phyloP scores from a whole-genome alignment of 768 basidiomycete genomes.

The Amanita muscaria region DNA sequence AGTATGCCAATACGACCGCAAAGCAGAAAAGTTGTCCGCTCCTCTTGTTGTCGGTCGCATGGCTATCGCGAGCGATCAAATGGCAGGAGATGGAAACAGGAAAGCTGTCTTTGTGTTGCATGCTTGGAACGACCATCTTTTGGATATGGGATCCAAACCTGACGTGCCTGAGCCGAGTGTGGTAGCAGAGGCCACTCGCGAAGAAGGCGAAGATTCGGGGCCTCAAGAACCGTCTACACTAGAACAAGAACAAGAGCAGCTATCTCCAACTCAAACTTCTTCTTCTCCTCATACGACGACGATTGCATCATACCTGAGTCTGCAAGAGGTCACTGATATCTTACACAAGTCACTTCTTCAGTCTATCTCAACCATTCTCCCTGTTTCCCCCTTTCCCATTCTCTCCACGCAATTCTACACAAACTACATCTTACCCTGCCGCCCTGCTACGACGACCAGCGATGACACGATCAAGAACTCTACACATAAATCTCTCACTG shows the following conservation, averaged over 20 bases:
- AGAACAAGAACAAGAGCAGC: too few species aligned
- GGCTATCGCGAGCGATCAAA: slow-evolving; percentile 43
- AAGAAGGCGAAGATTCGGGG: too few species aligned
- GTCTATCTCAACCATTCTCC: slow-evolving; percentile 46
- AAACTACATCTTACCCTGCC: slow-evolving; percentile 64
- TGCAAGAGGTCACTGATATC: slow-evolving; percentile 45
- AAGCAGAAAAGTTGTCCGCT: slow-evolving; percentile 31
- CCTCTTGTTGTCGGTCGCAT: slow-evolving; percentile 74
- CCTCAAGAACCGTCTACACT: slow-evolving; percentile 7
- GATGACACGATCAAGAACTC: slow-evolving; percentile 69
- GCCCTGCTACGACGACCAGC: slow-evolving; percentile 38
- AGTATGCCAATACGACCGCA: slow-evolving; percentile 41
- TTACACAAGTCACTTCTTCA: slow-evolving; percentile 60
- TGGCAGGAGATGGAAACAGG: slow-evolving; percentile 47
- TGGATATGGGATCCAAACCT: slow-evolving; percentile 59
- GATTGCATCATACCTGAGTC: slow-evolving; percentile 18
- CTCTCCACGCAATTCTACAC: slow-evolving; percentile 71
- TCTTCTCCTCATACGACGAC: neutral
- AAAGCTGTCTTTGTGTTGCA: slow-evolving; percentile 72
- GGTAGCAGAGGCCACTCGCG: slow-evolving; percentile 14
- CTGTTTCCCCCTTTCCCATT: slow-evolving; percentile 59
- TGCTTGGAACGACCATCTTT: slow-evolving; percentile 69
- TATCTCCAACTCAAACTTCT: too few species aligned
- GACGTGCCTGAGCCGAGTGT: slow-evolving; percentile 42
- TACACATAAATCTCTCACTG: slow-evolving; percentile 68